Evolutionary conservation across 257 asterid genomes (phyloP).

Genomic region (Coffea canephora): DNA sequence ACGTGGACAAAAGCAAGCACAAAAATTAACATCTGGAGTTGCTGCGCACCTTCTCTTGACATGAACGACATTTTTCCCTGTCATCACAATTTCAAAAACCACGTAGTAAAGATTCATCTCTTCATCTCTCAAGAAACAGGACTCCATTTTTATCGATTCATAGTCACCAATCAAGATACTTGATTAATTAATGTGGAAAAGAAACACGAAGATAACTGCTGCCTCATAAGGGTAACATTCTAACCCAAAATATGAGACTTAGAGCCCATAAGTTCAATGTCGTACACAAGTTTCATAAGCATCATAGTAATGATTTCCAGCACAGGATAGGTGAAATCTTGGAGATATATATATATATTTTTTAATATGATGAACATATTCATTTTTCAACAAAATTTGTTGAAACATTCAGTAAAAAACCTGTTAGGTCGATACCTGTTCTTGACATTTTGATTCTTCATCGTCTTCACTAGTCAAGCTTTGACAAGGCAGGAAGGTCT

Average conservation of each 20-base stretch:
- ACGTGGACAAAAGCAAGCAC: constrained; percentile 69
- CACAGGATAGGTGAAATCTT: background rate
- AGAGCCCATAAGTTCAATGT: no score
- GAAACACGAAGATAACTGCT: no score
- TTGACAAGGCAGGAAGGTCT: constrained; percentile 64
- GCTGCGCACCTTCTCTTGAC: constrained; percentile 57
- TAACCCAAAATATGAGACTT: no score
- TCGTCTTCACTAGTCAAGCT: constrained; percentile 24
- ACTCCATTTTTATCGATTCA: no score
- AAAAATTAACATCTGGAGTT: constrained; percentile 71
- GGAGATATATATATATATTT: background rate
- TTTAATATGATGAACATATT: no score
- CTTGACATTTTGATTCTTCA: constrained; percentile 47
- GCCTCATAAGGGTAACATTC: no score
- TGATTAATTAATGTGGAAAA: no score
- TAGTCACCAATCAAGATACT: no score
- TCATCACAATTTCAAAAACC: constrained; percentile 16
- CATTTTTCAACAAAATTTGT: no score
- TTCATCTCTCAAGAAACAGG: background rate
- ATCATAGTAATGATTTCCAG: no score
- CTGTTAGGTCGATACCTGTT: constrained; percentile 30
- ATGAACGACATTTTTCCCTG: constrained; percentile 68
- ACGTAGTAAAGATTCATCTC: background rate
- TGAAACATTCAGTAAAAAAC: background rate
- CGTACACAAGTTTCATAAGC: no score